Base-by-base conservation (phyloP, 169 alveolate genomes). In the Eimeria maxima region DNA sequence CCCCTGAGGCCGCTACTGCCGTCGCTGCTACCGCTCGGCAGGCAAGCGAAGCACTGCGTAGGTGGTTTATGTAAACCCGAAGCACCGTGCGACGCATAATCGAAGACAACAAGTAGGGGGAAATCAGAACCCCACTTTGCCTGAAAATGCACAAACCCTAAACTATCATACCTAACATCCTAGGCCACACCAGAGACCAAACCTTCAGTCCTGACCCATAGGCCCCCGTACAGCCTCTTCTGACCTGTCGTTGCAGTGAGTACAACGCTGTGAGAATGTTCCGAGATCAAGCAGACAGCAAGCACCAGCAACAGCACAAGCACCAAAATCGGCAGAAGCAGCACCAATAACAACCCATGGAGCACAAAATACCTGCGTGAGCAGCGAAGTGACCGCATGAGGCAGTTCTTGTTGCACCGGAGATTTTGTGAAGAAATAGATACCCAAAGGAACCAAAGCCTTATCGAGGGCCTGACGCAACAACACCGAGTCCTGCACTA, bases 381-480 rank as follows among this genome's bases (percentile, higher is more conserved):
- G 67, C 88, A 78, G n/a, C 24, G 65, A 20, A 0, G 65, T 45
- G n/a, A 78, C 69, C 65, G 38, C 67, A 4, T 20, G 88, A 1
- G 88, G 65, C 24, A 78, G 88, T 11, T 24, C 3, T 67, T 45
- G 44, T 44, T 78, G 65, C 44, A 14, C 13, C 16, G 67, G 44
- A 6, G 44, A 44, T 3, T 24, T 47, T 3, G 60, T 44, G 11
- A 50, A 44, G 47, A 45, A 42, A 14, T 78, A 78, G 16, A 78
- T 63, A 13, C 88, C 88, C 65, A 78, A 50, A 27, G 88, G 88
- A 13, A 78, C 44, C n/a, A 78, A 45, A 6, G 45, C 16, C 67
- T 45, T 78, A 16, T 78, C 88, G 27, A 78, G 11, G 47, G 88
- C 88, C 88, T 78, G 88, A 50, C 88, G 88, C 45, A 78, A n/a